These are phyloP conservation scores for Secale cereale DNA, from an alignment of 176 grass and related monocot species.

Conservation along the genomic window DNA sequence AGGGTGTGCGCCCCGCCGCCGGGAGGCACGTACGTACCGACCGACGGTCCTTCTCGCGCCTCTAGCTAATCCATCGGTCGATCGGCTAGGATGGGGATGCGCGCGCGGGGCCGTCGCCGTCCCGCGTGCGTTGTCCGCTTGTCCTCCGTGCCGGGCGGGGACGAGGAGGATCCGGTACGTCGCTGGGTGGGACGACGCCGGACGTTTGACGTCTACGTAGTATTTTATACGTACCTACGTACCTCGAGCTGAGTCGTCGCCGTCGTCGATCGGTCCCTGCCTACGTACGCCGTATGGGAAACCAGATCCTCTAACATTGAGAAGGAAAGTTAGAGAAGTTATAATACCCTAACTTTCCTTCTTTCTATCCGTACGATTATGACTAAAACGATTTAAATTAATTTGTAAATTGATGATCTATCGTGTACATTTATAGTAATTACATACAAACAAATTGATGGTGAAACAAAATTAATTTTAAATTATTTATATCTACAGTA, in stretches of 20 bases:
- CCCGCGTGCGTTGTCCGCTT: conserved; percentile 9
- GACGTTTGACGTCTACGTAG: neutral
- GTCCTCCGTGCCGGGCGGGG: neutral
- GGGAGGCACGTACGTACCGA: neutral
- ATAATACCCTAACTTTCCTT: too few species aligned
- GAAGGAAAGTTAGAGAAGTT: too few species aligned
- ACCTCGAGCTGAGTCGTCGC: too few species aligned
- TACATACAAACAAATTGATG: too few species aligned
- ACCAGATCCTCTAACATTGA: too few species aligned
- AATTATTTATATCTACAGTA: too few species aligned
- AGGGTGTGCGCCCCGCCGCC: neutral
- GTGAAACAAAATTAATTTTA: too few species aligned
- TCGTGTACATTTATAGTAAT: too few species aligned
- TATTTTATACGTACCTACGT: neutral
- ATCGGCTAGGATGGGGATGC: neutral
- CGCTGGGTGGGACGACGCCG: neutral
- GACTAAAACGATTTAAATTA: too few species aligned
- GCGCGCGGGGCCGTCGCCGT: neutral
- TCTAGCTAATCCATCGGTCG: too few species aligned
- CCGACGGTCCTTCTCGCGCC: neutral
- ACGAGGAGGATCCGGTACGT: neutral
- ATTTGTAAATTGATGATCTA: too few species aligned
- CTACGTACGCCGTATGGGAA: neutral
- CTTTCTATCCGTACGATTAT: too few species aligned
- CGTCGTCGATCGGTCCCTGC: neutral